Percentiles rank a stretch among this genome's conserved stretches.
phyloP scores from a whole-genome alignment of 495 filamentous ascomycete species.

The Bombardia bombarda region DNA sequence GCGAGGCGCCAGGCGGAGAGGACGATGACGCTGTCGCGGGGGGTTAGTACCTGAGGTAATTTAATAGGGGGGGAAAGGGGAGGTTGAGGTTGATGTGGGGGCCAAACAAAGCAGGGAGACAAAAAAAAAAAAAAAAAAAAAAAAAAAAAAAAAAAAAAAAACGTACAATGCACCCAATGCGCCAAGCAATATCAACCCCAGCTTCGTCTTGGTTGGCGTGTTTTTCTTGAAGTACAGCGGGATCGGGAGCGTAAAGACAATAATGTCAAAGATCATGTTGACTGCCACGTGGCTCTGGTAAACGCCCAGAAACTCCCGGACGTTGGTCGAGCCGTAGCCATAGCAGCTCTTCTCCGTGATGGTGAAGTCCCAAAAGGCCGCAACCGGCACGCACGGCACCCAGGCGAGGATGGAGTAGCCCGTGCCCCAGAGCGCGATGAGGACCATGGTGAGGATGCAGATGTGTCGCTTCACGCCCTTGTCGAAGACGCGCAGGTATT shows the following conservation, averaged over 20 bases:
- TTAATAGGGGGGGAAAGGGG: too few species aligned
- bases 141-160: too few species aligned
- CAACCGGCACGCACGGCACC: slow-evolving; percentile 25
- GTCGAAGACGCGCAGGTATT: slow-evolving; percentile 26
- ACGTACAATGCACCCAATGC: slow-evolving; percentile 23
- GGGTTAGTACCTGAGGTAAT: too few species aligned
- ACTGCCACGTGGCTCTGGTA: slow-evolving; percentile 24
- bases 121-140: too few species aligned
- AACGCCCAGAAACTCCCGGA: slow-evolving; percentile 15
- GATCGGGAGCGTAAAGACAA: slow-evolving; percentile 24
- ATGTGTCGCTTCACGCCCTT: slow-evolving; percentile 10
- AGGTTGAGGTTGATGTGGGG: too few species aligned
- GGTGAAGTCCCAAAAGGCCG: slow-evolving; percentile 22
- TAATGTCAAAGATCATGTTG: slow-evolving; percentile 24
- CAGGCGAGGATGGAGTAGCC: slow-evolving; percentile 24
- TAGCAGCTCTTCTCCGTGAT: slow-evolving; percentile 12
- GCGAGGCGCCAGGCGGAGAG: slow-evolving; percentile 25
- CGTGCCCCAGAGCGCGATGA: slow-evolving; percentile 23
- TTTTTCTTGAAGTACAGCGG: slow-evolving; percentile 22
- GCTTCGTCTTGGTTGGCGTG: slow-evolving; percentile 9
- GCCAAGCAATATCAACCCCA: slow-evolving; percentile 19
- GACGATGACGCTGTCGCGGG: slow-evolving; percentile 18
- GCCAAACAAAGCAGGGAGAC: too few species aligned
- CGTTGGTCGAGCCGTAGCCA: slow-evolving; percentile 18
- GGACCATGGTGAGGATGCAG: slow-evolving; percentile 10